Evolutionary conservation across 345 rosid genomes (phyloP).

Genomic region (Punica granatum): DNA sequence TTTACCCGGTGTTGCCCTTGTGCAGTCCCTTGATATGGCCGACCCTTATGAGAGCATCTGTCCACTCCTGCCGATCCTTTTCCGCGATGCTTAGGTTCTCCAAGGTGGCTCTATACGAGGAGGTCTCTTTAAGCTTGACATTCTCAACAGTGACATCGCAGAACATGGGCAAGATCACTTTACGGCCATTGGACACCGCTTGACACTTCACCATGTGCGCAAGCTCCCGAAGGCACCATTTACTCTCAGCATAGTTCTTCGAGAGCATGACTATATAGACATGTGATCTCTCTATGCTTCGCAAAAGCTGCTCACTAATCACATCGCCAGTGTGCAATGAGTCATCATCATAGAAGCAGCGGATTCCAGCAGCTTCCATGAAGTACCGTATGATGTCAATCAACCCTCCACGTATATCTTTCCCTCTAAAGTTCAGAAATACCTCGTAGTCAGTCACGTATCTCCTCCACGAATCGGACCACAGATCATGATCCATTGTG

Average conservation of each 20-base stretch:
- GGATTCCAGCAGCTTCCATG: not conserved
- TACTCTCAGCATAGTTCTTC: not conserved
- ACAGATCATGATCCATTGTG: no score
- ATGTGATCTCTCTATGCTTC: not conserved
- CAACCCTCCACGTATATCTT: not conserved
- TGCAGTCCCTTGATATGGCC: not conserved
- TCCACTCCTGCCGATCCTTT: not conserved
- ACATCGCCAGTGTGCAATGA: not conserved
- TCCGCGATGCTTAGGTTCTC: not conserved
- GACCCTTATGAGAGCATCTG: not conserved
- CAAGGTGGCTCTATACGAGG: not conserved
- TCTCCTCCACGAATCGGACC: no score
- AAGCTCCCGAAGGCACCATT: slow-evolving; percentile 6
- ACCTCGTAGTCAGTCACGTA: not conserved
- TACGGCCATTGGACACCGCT: not conserved
- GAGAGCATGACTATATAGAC: not conserved
- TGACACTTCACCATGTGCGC: not conserved
- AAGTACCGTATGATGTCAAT: not conserved
- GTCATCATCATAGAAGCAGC: not conserved
- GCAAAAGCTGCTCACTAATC: not conserved
- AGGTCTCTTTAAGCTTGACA: not conserved
- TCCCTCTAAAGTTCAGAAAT: not conserved
- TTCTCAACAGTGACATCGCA: not conserved
- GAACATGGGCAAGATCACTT: slow-evolving; percentile 4
- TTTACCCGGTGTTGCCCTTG: not conserved